Evolutionary conservation across 208 protist genomes (phyloP), one percentile per base, ranked within the genome.

Genomic region (Acanthamoeba healyi): DNA sequence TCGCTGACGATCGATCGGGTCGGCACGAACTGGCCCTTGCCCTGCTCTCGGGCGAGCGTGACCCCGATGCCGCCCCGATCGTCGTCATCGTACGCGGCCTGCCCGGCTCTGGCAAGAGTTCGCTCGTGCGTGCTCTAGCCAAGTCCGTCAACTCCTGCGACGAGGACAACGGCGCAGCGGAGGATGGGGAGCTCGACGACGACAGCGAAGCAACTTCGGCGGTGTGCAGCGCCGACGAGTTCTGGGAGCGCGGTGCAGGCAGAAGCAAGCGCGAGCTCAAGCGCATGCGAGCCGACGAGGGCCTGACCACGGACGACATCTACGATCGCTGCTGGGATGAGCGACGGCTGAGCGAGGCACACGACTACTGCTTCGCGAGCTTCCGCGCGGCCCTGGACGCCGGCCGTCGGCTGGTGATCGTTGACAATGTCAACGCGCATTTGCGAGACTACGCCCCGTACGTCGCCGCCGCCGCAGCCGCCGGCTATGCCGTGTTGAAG

Each of bases 221-320:
- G 26, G 24, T 91, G 19, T 91, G 84, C 32, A 91, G 84, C 42
- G 84, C 84, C 6, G 84, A 91, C 56, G 84, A 91, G 36, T 91
- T 72, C 32, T 91, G 84, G 84, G 32, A 70, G 42, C 32, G 84
- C 2, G 84, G 84, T 14, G 84, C 54, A 5, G 56, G 84, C 38
- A 12, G 36, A 14, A 91, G 56, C 84, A 91, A 70, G 14, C n/a
- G 54, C 24, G 84, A 91, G 38, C 32, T 91, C 56, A 91, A 91
- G 56, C 84, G 84, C 19, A n/a, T 91, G 49, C 22, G 38, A 38
- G 29, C 24, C 82, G 84, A 91, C 2, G 56, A 34, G 9, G 36
- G 79, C 79, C 46, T 54, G 42, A 38, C 7, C 24, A 38, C 34
- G 36, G 77, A 61, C 2, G 84, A 91, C 54, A 91, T 91, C 84